Percentiles rank a stretch among this genome's conserved stretches.
Evolutionary conservation across 192 early-diverging fungal genomes (phyloP).

Genomic region (Entomortierella lignicola): DNA sequence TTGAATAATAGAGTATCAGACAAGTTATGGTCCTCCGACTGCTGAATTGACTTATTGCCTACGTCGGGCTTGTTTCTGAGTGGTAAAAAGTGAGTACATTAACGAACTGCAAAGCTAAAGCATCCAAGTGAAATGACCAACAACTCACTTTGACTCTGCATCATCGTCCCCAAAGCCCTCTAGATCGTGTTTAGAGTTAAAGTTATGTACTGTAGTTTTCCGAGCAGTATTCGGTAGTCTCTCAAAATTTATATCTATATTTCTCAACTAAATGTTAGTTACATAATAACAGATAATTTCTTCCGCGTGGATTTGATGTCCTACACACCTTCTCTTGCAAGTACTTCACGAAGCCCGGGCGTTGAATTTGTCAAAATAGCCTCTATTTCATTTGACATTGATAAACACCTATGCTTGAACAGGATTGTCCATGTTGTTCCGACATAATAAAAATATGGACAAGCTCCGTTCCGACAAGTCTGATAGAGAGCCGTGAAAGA

Average conservation of each 20-base stretch:
- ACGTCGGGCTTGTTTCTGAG: background rate
- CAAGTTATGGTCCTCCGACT: conserved; percentile 10
- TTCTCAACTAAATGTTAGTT: background rate
- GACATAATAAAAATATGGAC: conserved; percentile 52
- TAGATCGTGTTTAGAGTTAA: conserved; percentile 46
- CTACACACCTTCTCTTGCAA: conserved; percentile 30
- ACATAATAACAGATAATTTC: conserved; percentile 1
- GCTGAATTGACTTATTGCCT: background rate
- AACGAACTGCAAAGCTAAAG: too few relatives aligned
- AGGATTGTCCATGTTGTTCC: conserved; percentile 40
- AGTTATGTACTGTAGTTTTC: conserved; percentile 18
- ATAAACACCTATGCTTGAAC: conserved; percentile 40
- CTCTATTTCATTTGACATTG: conserved; percentile 30
- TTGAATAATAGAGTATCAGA: conserved; percentile 28
- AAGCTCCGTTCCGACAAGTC: conserved; percentile 32
- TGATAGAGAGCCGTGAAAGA: conserved; percentile 40
- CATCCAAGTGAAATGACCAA: background rate
- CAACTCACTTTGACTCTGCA: background rate
- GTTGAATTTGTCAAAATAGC: conserved; percentile 51
- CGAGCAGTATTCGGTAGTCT: conserved; percentile 12
- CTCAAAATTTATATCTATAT: conserved; percentile 26
- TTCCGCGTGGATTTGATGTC: conserved; percentile 6
- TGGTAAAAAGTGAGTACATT: too few relatives aligned
- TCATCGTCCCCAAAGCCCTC: conserved; percentile 21
- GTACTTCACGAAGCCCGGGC: conserved; percentile 39